Conservation (phyloP, 1,139 yeast genomes). For the Saccharomyces hybrid region DNA sequence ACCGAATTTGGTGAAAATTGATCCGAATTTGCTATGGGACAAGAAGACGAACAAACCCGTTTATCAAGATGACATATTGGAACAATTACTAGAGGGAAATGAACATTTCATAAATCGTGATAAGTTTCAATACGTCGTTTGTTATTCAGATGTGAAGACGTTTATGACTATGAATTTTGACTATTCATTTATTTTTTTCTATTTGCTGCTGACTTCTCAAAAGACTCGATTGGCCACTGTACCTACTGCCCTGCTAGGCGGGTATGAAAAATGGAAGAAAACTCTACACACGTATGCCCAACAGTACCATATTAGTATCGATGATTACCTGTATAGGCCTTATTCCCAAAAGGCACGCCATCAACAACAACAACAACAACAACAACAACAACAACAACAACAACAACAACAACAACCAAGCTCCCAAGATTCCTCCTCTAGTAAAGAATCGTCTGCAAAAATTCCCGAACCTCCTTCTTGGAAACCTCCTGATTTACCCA, state of each 20-base stretch:
- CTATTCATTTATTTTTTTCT: slow-evolving; percentile 27
- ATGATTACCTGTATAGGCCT: slow-evolving; percentile 21
- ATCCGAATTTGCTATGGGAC: slow-evolving; percentile 41
- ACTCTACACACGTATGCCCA: slow-evolving; percentile 17
- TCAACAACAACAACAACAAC: slow-evolving; percentile 4
- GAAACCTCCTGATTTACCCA: slow-evolving; percentile 24
- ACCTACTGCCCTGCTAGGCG: slow-evolving; percentile 29
- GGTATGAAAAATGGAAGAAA: slow-evolving; percentile 32
- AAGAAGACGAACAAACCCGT: slow-evolving; percentile 23
- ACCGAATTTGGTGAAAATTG: slow-evolving; percentile 48
- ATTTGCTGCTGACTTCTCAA: slow-evolving; percentile 20
- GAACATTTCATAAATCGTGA: slow-evolving; percentile 39
- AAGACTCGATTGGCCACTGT: slow-evolving; percentile 14
- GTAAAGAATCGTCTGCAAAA: slow-evolving; percentile 4
- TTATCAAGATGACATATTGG: slow-evolving; percentile 37
- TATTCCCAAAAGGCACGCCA: slow-evolving; percentile 10
- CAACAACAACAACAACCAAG: slow-evolving; percentile 2
- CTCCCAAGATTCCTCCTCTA: not conserved
- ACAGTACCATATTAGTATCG: slow-evolving; percentile 15
- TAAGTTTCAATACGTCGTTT: slow-evolving; percentile 46
- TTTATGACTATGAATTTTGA: slow-evolving; percentile 32
- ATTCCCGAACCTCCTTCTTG: slow-evolving; percentile 15
- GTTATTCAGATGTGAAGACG: slow-evolving; percentile 41
- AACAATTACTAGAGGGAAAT: slow-evolving; percentile 33
- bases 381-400: slow-evolving; percentile 5